Percentiles rank a stretch among this genome's conserved stretches.
These are phyloP conservation scores for Handroanthus guayacan DNA, from an alignment of 257 asterid species.

Conservation along the genomic window DNA sequence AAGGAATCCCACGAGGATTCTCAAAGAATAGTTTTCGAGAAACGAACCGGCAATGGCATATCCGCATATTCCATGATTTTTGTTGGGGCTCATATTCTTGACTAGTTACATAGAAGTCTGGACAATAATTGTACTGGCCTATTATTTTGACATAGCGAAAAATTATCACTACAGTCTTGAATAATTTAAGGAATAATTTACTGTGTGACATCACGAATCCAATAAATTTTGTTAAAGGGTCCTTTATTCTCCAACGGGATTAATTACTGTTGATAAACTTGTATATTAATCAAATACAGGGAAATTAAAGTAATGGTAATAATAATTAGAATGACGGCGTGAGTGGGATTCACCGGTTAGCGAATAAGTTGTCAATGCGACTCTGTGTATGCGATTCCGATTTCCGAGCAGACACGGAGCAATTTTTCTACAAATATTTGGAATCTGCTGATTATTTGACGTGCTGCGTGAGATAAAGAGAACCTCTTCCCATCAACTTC, in stretches of 20 bases:
- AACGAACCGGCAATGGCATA: neutral
- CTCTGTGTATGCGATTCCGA: neutral
- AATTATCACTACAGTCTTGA: neutral
- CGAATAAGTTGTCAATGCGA: conserved; percentile 5
- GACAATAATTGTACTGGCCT: neutral
- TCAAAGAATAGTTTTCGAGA: conserved; percentile 1
- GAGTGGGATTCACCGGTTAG: neutral
- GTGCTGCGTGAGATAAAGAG: conserved; percentile 26
- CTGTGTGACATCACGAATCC: neutral
- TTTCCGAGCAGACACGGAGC: conserved; percentile 27
- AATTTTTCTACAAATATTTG: conserved; percentile 31
- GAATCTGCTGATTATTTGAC: conserved; percentile 3
- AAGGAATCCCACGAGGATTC: neutral
- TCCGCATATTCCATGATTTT: conserved; percentile 39
- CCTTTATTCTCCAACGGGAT: neutral
- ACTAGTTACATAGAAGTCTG: too few relatives aligned
- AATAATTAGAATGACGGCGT: neutral
- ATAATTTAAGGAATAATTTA: neutral
- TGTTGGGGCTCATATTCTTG: too few relatives aligned
- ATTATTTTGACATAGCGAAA: too few relatives aligned
- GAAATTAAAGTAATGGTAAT: too few relatives aligned
- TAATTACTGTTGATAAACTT: neutral
- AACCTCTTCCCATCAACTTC: conserved; percentile 36
- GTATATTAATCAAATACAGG: neutral
- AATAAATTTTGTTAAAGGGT: neutral